phyloP scores from a whole-genome alignment of 495 filamentous ascomycete genomes.

The Aspergillus wentii region DNA sequence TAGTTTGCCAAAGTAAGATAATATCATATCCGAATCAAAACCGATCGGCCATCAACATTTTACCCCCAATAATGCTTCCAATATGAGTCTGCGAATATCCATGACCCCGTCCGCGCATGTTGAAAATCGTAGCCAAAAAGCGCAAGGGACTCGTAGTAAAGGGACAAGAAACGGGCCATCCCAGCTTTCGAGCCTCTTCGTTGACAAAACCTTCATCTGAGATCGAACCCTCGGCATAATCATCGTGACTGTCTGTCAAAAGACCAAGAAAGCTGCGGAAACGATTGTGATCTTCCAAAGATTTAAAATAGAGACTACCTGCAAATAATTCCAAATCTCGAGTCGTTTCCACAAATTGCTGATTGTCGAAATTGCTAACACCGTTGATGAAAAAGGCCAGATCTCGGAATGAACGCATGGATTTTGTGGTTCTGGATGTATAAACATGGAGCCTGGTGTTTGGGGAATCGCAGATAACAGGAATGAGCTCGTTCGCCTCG shows the following conservation, averaged over 20 bases:
- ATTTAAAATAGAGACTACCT: slow-evolving; percentile 57
- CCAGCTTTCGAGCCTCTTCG: slow-evolving; percentile 9
- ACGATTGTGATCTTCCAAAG: slow-evolving; percentile 45
- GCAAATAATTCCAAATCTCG: slow-evolving; percentile 57
- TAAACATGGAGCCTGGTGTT: slow-evolving; percentile 49
- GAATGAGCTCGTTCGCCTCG: slow-evolving; percentile 51
- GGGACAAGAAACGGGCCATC: slow-evolving; percentile 21
- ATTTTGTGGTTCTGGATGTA: slow-evolving; percentile 41
- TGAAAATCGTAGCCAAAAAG: slow-evolving; percentile 44
- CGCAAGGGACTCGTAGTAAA: slow-evolving; percentile 43
- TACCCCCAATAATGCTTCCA: slow-evolving; percentile 43
- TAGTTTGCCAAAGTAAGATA: too few species aligned
- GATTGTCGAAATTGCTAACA: too few species aligned
- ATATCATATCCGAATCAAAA: too few species aligned
- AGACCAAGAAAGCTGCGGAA: slow-evolving; percentile 53
- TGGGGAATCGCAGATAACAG: slow-evolving; percentile 20
- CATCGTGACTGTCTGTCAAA: slow-evolving; percentile 6
- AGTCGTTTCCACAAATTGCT: slow-evolving; percentile 2
- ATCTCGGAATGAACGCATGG: slow-evolving; percentile 37
- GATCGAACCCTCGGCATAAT: slow-evolving; percentile 13
- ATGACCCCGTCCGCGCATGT: slow-evolving; percentile 43
- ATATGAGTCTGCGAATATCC: slow-evolving; percentile 48
- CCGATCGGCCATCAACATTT: too few species aligned
- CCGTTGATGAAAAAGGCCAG: slow-evolving; percentile 28
- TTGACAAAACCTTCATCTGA: slow-evolving; percentile 44